A percentile compares a stretch with the other conserved stretches of the same genome.
Evolutionary conservation across 148 eudicot species (phyloP).

Genomic region (Suaeda aralocaspica): DNA sequence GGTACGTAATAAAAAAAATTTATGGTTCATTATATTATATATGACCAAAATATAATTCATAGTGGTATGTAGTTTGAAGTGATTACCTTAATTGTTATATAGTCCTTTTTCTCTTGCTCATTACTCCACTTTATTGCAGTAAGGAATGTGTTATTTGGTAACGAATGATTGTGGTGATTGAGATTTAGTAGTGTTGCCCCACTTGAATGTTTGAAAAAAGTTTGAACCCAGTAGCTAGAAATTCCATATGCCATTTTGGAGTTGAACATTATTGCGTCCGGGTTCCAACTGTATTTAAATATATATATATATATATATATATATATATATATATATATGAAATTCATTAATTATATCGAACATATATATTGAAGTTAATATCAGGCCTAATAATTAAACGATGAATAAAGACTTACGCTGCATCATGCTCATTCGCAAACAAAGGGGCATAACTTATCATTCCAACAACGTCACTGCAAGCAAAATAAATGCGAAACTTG

Average conservation of each 20-base stretch:
- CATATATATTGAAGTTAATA: not conserved
- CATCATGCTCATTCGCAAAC: slow-evolving; percentile 54
- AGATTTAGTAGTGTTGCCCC: slow-evolving; percentile 58
- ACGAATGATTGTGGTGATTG: slow-evolving; percentile 30
- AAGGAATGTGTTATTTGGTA: slow-evolving; percentile 19
- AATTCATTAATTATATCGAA: not conserved
- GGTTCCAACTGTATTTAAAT: slow-evolving; percentile 40
- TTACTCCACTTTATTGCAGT: slow-evolving; percentile 54
- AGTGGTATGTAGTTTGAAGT: no score
- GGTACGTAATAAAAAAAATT: not conserved
- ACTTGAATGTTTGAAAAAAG: slow-evolving; percentile 60
- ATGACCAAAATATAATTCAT: no score
- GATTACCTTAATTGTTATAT: slow-evolving; percentile 65
- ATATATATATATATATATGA: no score
- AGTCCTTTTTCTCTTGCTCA: slow-evolving; percentile 28
- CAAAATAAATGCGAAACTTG: slow-evolving; percentile 2
- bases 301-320: no score
- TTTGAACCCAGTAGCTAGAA: slow-evolving; percentile 85
- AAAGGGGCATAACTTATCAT: slow-evolving; percentile 94
- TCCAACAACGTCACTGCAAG: slow-evolving; percentile 80
- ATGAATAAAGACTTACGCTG: slow-evolving; percentile 23
- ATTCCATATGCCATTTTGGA: slow-evolving; percentile 58
- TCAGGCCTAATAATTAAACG: not conserved
- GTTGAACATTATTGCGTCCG: slow-evolving; percentile 73
- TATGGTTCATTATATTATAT: not conserved